Evolutionary conservation across 345 rosid genomes (phyloP).

Genomic region (Brassica juncea): DNA sequence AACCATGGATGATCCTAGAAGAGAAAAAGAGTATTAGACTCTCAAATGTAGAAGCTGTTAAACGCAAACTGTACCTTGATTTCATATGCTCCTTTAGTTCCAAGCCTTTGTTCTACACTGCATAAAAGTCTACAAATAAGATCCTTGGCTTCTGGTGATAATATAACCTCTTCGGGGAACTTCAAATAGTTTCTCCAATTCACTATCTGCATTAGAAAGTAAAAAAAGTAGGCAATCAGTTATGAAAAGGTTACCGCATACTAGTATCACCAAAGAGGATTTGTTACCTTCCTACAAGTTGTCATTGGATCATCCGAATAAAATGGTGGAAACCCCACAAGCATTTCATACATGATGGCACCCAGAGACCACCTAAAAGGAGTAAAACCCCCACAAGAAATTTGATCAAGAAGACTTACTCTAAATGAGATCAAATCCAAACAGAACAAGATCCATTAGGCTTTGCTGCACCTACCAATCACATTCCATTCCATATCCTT

Average conservation of each 20-base stretch:
- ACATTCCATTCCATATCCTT: slow-evolving; percentile 67
- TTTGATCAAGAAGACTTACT: not conserved
- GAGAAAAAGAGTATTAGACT: slow-evolving; percentile 3
- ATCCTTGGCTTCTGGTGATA: slow-evolving; percentile 91
- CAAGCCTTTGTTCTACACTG: slow-evolving; percentile 88
- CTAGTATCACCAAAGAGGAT: slow-evolving; percentile 1
- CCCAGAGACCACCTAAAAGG: slow-evolving; percentile 93
- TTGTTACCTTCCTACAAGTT: slow-evolving; percentile 89
- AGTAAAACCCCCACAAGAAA: too few species aligned
- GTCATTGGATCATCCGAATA: slow-evolving; percentile 98
- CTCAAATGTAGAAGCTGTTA: slow-evolving; percentile 33
- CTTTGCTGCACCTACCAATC: slow-evolving; percentile 67
- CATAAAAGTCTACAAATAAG: slow-evolving; percentile 84
- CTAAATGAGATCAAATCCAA: too few species aligned
- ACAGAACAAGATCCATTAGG: slow-evolving; percentile 21
- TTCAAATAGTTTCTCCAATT: slow-evolving; percentile 95
- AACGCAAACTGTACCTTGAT: slow-evolving; percentile 69
- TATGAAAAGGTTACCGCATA: not conserved
- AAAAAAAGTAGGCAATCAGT: slow-evolving; percentile 19
- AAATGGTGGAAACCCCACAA: slow-evolving; percentile 64
- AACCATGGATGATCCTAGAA: slow-evolving; percentile 88
- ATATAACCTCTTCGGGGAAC: slow-evolving; percentile 94
- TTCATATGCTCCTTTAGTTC: slow-evolving; percentile 88
- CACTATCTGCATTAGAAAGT: slow-evolving; percentile 62
- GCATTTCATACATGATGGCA: slow-evolving; percentile 74